Evolutionary conservation across 1,284 basidiomycete species (phyloP).

Genomic region (Somion occarium): DNA sequence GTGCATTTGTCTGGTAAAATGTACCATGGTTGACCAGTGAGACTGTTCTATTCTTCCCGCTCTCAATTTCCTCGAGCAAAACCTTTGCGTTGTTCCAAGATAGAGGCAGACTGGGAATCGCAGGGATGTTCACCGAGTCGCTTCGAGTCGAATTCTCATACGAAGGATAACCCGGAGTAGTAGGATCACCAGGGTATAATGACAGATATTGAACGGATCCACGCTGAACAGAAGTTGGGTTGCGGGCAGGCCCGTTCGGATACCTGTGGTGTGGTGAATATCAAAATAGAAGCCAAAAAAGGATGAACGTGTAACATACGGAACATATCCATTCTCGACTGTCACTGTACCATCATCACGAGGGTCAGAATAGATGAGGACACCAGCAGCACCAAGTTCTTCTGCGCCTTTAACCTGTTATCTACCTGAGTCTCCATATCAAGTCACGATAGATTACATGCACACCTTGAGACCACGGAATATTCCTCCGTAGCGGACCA

Average conservation of each 20-base stretch:
- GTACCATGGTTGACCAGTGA: slow-evolving; percentile 31
- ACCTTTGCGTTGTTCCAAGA: slow-evolving; percentile 67
- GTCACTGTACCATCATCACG: slow-evolving; percentile 86
- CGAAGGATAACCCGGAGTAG: slow-evolving; percentile 84
- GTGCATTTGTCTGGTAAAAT: not conserved
- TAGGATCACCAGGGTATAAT: slow-evolving; percentile 77
- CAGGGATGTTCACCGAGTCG: slow-evolving; percentile 68
- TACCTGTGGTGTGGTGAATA: slow-evolving; percentile 27
- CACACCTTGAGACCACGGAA: slow-evolving; percentile 80
- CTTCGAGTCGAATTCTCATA: slow-evolving; percentile 79
- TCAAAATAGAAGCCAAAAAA: not conserved
- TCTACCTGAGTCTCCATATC: too few species aligned
- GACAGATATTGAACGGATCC: slow-evolving; percentile 85
- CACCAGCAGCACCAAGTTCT: slow-evolving; percentile 74
- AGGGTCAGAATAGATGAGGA: slow-evolving; percentile 85
- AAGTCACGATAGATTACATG: too few species aligned
- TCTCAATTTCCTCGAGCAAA: slow-evolving; percentile 53
- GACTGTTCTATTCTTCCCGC: slow-evolving; percentile 38
- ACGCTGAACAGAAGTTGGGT: slow-evolving; percentile 81
- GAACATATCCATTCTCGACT: slow-evolving; percentile 68
- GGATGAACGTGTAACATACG: slow-evolving; percentile 23
- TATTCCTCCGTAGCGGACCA: slow-evolving; percentile 76
- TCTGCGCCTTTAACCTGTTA: slow-evolving; percentile 73
- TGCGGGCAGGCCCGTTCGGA: slow-evolving; percentile 85
- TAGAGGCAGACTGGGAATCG: slow-evolving; percentile 78